These are phyloP conservation scores for Claviceps capensis DNA, from an alignment of 2,329 filamentous ascomycete genomes.

Conservation along the genomic window DNA sequence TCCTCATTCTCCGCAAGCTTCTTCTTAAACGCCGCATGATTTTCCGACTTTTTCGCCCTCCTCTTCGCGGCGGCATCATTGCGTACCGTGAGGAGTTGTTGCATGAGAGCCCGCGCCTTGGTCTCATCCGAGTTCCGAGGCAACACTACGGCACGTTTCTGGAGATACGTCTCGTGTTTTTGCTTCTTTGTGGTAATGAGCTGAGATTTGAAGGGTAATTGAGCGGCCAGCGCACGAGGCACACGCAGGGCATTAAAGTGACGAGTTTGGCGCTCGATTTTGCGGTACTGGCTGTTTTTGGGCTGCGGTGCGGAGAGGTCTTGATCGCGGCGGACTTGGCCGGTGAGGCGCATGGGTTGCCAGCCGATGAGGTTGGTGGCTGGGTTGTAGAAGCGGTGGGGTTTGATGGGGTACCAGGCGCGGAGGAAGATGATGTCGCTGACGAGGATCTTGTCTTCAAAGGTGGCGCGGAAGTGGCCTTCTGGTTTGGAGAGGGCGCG, in stretches of 20 bases:
- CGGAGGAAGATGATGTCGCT: constrained; percentile 92
- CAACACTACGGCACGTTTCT: constrained; percentile 85
- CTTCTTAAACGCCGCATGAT: constrained; percentile 64
- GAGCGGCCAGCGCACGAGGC: constrained; percentile 65
- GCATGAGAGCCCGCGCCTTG: constrained; percentile 75
- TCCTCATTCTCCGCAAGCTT: constrained; percentile 72
- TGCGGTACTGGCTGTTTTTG: constrained; percentile 75
- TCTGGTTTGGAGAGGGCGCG: constrained; percentile 85
- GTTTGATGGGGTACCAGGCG: constrained; percentile 93
- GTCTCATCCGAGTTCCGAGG: constrained; percentile 74
- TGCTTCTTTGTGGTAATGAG: constrained; percentile 71
- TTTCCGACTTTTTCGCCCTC: constrained; percentile 74
- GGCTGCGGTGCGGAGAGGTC: constrained; percentile 62
- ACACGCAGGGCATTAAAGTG: constrained; percentile 71
- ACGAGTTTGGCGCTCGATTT: constrained; percentile 49
- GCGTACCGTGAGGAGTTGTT: constrained; percentile 79
- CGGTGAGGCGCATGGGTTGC: constrained; percentile 88
- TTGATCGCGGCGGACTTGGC: constrained; percentile 70
- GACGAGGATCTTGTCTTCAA: constrained; percentile 96
- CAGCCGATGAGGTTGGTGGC: constrained; percentile 89
- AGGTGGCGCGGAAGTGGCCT: constrained; percentile 90
- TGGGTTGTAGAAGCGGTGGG: constrained; percentile 92
- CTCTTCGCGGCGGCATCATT: constrained; percentile 86
- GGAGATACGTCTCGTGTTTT: constrained; percentile 73
- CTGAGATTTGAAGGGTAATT: constrained; percentile 86